These are phyloP conservation scores for Gnaphalium uliginosum DNA, from an alignment of 129 eudicot genomes.

Conservation along the genomic window DNA sequence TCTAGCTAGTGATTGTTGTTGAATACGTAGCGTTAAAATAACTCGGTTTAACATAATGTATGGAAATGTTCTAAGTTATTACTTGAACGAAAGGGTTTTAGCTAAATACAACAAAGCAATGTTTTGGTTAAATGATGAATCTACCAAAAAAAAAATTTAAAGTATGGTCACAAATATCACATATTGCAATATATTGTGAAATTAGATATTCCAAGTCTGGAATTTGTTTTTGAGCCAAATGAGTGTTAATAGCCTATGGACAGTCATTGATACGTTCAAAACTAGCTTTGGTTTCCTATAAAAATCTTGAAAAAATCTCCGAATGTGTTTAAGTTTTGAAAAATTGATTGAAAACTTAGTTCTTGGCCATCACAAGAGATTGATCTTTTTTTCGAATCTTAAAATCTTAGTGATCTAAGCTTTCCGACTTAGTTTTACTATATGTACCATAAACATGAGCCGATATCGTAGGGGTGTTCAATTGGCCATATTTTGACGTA, in stretches of 20 bases:
- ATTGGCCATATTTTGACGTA: too few relatives aligned
- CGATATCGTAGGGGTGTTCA: too few relatives aligned
- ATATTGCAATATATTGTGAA: too few relatives aligned
- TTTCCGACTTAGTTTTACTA: too few relatives aligned
- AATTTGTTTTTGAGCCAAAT: background rate
- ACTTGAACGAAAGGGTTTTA: background rate
- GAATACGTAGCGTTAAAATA: background rate
- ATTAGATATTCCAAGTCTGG: background rate
- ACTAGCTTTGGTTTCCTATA: background rate
- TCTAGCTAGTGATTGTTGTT: background rate
- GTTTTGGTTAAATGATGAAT: constrained; percentile 24
- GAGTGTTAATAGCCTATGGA: background rate
- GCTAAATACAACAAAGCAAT: background rate
- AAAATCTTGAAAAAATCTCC: background rate
- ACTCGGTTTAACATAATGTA: background rate
- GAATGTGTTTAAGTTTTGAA: too few relatives aligned
- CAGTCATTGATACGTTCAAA: background rate
- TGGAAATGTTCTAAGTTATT: background rate
- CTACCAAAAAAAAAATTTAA: constrained; percentile 6
- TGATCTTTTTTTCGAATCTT: too few relatives aligned
- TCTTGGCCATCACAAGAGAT: too few relatives aligned
- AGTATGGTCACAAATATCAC: background rate
- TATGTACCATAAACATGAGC: too few relatives aligned
- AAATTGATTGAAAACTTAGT: too few relatives aligned
- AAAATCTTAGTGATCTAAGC: too few relatives aligned